These are phyloP conservation scores for Boletus eberwhitei DNA, from an alignment of 768 basidiomycete genomes.

Conservation along the genomic window DNA sequence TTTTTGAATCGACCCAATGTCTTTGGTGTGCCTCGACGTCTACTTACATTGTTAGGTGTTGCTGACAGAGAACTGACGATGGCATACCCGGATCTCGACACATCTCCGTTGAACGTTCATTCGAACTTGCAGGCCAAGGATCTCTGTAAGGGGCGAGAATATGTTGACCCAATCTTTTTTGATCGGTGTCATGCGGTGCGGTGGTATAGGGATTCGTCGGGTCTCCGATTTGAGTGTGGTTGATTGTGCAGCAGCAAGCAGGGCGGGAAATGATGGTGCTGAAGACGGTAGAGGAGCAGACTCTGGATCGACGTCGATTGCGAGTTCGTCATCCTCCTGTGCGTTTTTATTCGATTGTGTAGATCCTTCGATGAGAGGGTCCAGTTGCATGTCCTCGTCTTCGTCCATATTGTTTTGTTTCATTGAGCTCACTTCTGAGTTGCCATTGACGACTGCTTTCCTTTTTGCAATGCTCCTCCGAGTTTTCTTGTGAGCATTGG, in stretches of 20 bases:
- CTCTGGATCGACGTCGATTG: conserved; percentile 54
- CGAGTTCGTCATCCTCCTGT: conserved; percentile 57
- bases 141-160: conserved; percentile 93
- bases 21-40: conserved; percentile 95
- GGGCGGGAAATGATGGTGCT: conserved; percentile 67
- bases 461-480: conserved; percentile 45
- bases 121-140: conserved; percentile 89
- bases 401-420: conserved; percentile 12
- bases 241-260: conserved; percentile 54
- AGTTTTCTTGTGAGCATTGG: conserved; percentile 40
- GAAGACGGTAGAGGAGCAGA: conserved; percentile 43
- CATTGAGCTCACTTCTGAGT: conserved; percentile 7
- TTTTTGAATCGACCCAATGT: conserved; percentile 90
- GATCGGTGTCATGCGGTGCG: conserved; percentile 95
- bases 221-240: conserved; percentile 70
- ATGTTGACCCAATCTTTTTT: conserved; percentile 96
- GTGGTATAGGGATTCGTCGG: conserved; percentile 88
- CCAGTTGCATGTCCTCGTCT: conserved; percentile 33
- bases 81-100: conserved; percentile 87
- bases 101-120: conserved; percentile 91
- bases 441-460: conserved; percentile 12
- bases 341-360: background rate
- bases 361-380: conserved; percentile 10
- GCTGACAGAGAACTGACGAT: background rate
- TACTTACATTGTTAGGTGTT: conserved; percentile 26